A percentile compares a stretch with the other conserved stretches of the same genome.
phyloP scores from a whole-genome alignment of 805 yeast species.

The Pichia californica region DNA sequence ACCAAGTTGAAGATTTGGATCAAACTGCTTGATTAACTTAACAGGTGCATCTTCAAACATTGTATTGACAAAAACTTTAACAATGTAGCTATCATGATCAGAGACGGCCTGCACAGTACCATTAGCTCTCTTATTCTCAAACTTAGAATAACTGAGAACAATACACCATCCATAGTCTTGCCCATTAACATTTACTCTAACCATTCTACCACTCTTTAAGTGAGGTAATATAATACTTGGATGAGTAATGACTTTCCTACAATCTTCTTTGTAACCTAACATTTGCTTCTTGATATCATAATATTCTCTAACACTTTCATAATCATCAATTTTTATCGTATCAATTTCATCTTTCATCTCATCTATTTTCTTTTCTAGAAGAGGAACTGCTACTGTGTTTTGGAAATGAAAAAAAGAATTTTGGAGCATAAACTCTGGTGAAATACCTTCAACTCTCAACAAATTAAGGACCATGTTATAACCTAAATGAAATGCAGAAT shows the following conservation, averaged over 20 bases:
- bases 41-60: slow-evolving; percentile 83
- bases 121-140: slow-evolving; percentile 33
- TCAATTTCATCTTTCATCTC: slow-evolving; percentile 45
- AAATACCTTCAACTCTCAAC: slow-evolving; percentile 95
- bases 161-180: slow-evolving; percentile 95
- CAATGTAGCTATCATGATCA: slow-evolving; percentile 87
- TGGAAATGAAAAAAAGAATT: slow-evolving; percentile 94
- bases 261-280: slow-evolving; percentile 63
- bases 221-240: slow-evolving; percentile 83
- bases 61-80: slow-evolving; percentile 72
- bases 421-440: slow-evolving; percentile 96
- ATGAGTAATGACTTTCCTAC: slow-evolving; percentile 77
- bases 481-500: slow-evolving; percentile 95
- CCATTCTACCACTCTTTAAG: slow-evolving; percentile 82
- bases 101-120: slow-evolving; percentile 53
- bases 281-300: slow-evolving; percentile 75
- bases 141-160: slow-evolving; percentile 66
- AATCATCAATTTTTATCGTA: slow-evolving; percentile 61
- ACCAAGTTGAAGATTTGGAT: slow-evolving; percentile 79
- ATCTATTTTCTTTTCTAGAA: slow-evolving; percentile 60
- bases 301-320: slow-evolving; percentile 67
- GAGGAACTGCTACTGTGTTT: slow-evolving; percentile 85
- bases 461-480: slow-evolving; percentile 95
- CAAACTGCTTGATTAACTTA: slow-evolving; percentile 68
- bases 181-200: slow-evolving; percentile 55